Evolutionary conservation across 805 yeast genomes (phyloP).

Genomic region (Saccharomycodes ludwigii): DNA sequence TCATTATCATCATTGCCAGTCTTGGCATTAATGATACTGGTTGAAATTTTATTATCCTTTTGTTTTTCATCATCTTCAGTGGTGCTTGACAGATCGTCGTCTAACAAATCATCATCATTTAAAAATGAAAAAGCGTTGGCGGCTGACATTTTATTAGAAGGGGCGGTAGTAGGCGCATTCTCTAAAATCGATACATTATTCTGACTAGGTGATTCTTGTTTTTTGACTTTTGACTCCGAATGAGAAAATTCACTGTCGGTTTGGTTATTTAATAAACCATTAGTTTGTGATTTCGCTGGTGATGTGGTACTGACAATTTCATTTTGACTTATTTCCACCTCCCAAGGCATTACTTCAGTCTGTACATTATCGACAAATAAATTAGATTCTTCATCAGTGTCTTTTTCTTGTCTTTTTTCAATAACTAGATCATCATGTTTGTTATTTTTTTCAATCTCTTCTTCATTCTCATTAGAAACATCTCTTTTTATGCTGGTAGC

Average conservation of each 20-base stretch:
- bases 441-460: slow-evolving; percentile 1
- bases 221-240: no score
- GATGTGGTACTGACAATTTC: background rate
- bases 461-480: background rate
- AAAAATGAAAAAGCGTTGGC: slow-evolving; percentile 31
- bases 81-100: slow-evolving; percentile 32
- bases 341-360: slow-evolving; percentile 11
- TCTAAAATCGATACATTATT: background rate
- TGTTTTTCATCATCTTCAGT: no score
- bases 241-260: background rate
- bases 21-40: no score
- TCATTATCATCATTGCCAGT: background rate
- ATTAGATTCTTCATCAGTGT: slow-evolving; percentile 3
- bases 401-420: slow-evolving; percentile 11
- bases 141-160: slow-evolving; percentile 9
- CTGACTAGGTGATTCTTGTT: no score
- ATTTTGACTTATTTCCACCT: slow-evolving; percentile 4
- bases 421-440: slow-evolving; percentile 6
- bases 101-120: slow-evolving; percentile 32
- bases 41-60: slow-evolving; percentile 14
- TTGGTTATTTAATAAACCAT: no score
- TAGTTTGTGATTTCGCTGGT: no score
- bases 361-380: background rate
- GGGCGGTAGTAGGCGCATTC: background rate
- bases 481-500: no score